A percentile compares a stretch with the other conserved stretches of the same genome.
Evolutionary conservation across 352 stramenopile genomes (phyloP).

Genomic region (Pythium brachiatum): DNA sequence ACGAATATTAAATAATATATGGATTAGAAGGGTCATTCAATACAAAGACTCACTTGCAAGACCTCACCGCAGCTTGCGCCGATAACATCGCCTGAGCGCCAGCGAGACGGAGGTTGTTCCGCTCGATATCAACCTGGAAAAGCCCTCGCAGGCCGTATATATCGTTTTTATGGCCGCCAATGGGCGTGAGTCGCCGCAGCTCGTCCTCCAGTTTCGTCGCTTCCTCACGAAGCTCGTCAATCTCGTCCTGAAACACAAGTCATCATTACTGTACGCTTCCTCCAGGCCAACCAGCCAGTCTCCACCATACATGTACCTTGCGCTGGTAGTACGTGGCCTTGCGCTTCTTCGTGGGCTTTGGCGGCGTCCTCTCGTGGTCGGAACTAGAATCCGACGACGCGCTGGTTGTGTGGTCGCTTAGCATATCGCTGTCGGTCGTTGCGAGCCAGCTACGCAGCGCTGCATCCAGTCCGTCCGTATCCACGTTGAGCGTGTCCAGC

Average conservation of each 20-base stretch:
- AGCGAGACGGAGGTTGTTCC: slow-evolving; percentile 3
- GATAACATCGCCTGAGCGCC: slow-evolving; percentile 4
- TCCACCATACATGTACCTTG: slow-evolving; percentile 7
- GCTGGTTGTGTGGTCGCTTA: not conserved
- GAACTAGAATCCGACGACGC: not conserved
- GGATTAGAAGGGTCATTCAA: too few species aligned
- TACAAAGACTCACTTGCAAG: not conserved
- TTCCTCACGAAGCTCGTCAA: slow-evolving; percentile 11
- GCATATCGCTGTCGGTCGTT: not conserved
- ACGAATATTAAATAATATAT: too few species aligned
- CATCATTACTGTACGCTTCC: slow-evolving; percentile 9
- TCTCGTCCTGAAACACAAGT: slow-evolving; percentile 13
- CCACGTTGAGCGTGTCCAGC: not conserved
- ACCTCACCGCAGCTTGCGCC: not conserved
- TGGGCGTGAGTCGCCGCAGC: not conserved
- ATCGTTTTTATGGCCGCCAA: not conserved
- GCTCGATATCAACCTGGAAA: not conserved
- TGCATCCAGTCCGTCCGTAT: not conserved
- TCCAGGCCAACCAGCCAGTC: slow-evolving; percentile 1
- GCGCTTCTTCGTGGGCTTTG: slow-evolving; percentile 17
- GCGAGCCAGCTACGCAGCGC: not conserved
- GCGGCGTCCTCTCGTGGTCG: not conserved
- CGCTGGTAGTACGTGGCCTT: slow-evolving; percentile 27
- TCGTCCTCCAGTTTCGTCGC: not conserved
- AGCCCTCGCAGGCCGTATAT: not conserved